Base-by-base conservation (phyloP, 2,329 filamentous ascomycete genomes). In the Cercospora beticola region DNA sequence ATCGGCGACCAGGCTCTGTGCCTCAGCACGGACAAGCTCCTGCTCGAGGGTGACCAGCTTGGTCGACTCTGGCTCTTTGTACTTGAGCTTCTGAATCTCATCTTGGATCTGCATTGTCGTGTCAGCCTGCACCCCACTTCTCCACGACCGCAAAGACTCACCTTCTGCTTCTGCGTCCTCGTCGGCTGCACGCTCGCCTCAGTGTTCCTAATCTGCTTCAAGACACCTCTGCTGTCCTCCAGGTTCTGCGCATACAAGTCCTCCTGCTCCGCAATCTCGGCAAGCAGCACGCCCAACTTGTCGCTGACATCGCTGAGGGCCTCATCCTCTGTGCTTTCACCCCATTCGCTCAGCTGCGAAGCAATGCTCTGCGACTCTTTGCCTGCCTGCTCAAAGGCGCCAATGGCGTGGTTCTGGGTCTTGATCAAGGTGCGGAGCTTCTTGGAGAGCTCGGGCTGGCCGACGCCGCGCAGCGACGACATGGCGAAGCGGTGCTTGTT, bases 131-230 rank as follows among this genome's bases (percentile, higher is more conserved):
- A n/a, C 12, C n/a, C 31, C 36, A 61, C 82, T 96, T 97, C 71
- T 23, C 10, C 52, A 26, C 18, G 9, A 10, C n/a, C 5, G 12
- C 16, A 8, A 33, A 12, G 23, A 61, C 72, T 10, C 74, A 83
- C 33, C 82, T 96, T 97, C 71, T 87, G 84, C 82, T 95, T 95
- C 76, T 91, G 87, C 74, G 97, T 94, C 68, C 95, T 87, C 76
- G 91, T 93, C 6, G 95, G 95, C 84, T 97, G 94, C 16, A 99
- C 94, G 73, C 92, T 96, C 82, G 91, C 90, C 84, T 99, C 95
- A 14, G 93, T 97, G 81, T 99, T 97, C 73, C 95, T 88, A 74
- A 99, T 96, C 73, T 92, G 87, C 86, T 99, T 99, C 79, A 99
- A 84, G 26, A 93, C 82, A 36, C 84, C 86, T 60, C 95, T 88